Evolutionary conservation across 2,329 filamentous ascomycete genomes (phyloP).

Genomic region (Raffaelea ambrosiae): DNA sequence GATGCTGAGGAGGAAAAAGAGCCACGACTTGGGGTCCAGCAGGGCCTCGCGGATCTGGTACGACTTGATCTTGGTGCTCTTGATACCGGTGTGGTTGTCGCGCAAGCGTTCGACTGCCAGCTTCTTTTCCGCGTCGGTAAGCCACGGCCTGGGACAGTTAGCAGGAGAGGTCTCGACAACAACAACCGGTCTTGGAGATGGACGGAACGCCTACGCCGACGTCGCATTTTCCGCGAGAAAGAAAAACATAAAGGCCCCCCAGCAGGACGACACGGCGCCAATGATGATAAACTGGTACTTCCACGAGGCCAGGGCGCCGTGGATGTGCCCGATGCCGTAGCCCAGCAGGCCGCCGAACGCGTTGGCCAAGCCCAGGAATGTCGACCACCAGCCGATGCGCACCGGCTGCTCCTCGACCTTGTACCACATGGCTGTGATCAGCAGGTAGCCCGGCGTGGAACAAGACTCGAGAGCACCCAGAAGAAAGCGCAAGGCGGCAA

Average conservation of each 20-base stretch:
- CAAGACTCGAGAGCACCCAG: conserved; percentile 49
- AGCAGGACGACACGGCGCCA: conserved; percentile 44
- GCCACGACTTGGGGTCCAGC: conserved; percentile 49
- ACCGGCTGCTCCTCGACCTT: conserved; percentile 36
- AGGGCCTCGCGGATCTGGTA: conserved; percentile 38
- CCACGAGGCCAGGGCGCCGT: conserved; percentile 36
- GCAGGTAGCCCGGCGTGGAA: conserved; percentile 47
- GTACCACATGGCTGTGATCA: conserved; percentile 50
- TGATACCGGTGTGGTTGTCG: conserved; percentile 42
- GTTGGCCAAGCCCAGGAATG: conserved; percentile 47
- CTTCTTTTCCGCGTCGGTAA: conserved; percentile 45
- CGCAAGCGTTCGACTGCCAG: conserved; percentile 45
- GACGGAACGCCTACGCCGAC: neutral
- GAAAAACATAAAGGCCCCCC: conserved; percentile 47
- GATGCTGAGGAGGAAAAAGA: conserved; percentile 34
- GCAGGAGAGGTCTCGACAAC: neutral
- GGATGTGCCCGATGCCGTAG: conserved; percentile 53
- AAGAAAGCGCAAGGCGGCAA: conserved; percentile 48
- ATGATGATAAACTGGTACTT: conserved; percentile 54
- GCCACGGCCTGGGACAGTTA: conserved; percentile 47
- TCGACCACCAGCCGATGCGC: conserved; percentile 46
- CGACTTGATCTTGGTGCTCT: conserved; percentile 39
- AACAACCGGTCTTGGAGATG: no score
- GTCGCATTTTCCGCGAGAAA: conserved; percentile 46
- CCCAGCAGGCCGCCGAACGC: conserved; percentile 53